phyloP scores from a whole-genome alignment of 257 asterid genomes.

The Mentha longifolia region DNA sequence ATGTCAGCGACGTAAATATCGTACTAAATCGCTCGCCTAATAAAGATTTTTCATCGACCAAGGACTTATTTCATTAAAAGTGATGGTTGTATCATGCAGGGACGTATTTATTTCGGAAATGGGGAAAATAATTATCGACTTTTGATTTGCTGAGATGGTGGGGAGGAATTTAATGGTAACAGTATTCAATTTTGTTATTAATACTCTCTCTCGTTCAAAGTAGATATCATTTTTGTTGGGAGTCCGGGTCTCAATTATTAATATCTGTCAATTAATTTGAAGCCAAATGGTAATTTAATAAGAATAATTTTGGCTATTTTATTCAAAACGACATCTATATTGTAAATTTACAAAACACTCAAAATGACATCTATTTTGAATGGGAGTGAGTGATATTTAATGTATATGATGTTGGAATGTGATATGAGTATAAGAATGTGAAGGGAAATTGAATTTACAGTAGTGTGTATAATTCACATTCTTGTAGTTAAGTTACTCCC shows the following conservation, averaged over 20 bases:
- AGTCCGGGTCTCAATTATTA: too few relatives aligned
- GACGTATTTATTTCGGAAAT: background rate
- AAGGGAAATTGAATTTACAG: background rate
- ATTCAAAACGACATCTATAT: too few relatives aligned
- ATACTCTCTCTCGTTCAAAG: too few relatives aligned
- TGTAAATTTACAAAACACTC: too few relatives aligned
- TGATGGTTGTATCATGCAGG: constrained; percentile 29
- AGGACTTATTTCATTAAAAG: constrained; percentile 31
- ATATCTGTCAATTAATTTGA: too few relatives aligned
- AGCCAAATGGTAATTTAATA: too few relatives aligned
- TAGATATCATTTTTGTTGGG: too few relatives aligned
- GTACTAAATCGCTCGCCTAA: background rate
- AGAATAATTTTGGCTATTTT: too few relatives aligned
- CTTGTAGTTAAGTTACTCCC: background rate
- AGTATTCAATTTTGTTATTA: too few relatives aligned
- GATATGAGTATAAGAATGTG: background rate
- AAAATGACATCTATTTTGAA: too few relatives aligned
- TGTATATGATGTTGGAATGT: background rate
- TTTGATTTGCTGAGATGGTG: background rate
- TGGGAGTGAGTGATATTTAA: too few relatives aligned
- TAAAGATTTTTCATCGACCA: constrained; percentile 29
- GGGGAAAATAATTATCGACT: background rate
- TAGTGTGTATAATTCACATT: background rate
- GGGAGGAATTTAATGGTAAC: background rate
- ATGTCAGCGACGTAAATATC: constrained; percentile 6